Base-by-base conservation (phyloP, 805 yeast genomes). In the Ogataea saltuana region DNA sequence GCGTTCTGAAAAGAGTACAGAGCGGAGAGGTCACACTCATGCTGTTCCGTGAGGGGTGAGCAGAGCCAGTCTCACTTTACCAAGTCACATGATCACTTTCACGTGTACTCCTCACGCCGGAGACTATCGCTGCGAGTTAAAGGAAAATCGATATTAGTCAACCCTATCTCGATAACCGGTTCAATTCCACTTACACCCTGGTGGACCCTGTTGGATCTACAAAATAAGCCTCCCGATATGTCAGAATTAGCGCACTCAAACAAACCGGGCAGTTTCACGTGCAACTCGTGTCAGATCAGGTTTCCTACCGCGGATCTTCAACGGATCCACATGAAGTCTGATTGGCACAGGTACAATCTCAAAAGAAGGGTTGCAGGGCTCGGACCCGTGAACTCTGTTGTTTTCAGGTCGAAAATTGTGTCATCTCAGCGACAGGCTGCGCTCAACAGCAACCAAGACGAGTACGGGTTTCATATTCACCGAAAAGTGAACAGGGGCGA, bases 341-440 rank as follows among this genome's bases (percentile, higher is more conserved):
- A 93, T 42, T 93, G 98, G 99, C 99, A 93, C 60, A 76, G 99
- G 50, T 93, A 93, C 64, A 93, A 93, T 57, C 73, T 93, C 59
- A 93, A 93, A 62, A 81, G 99, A 67, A 75, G 96, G 53, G 96
- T 93, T 17, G 96, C 96, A 1, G 75, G 76, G n/a, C 66, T 89
- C 42, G 79, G 85, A 5, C 82, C 95, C 2, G 80, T 89, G 22
- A 43, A 47, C 29, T 59, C 63, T 8, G 54, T 56, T 8, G 37
- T 51, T 2, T 64, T 64, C 44, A 60, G 58, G 40, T 37, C 55
- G 6, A 65, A 65, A 33, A 59, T 65, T 8, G 49, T 51, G 2
- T 49, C 46, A 9, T 55, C 52, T 37, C 56, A 69, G 55, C 49
- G 50, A 2, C 45, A 42, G n/a, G 51, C 53, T 9, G 47, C 39